These are phyloP conservation scores for Angophora floribunda DNA, from an alignment of 345 rosid genomes.

Conservation along the genomic window DNA sequence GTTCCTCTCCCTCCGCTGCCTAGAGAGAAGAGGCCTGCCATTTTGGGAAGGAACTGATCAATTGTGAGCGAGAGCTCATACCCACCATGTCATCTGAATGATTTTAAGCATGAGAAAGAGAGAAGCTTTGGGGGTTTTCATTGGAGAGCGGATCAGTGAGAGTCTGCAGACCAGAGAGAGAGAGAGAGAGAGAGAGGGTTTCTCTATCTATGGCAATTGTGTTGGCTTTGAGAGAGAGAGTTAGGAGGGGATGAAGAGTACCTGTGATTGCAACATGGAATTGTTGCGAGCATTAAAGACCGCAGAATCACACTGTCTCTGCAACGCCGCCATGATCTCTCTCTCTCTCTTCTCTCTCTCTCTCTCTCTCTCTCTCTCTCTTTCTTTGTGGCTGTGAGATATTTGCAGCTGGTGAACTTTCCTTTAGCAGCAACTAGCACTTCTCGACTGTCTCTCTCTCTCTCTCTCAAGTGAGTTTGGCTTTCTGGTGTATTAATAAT, in stretches of 20 bases:
- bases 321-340: background rate
- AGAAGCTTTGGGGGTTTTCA: background rate
- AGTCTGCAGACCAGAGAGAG: background rate
- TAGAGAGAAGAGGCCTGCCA: background rate
- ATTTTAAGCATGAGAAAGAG: background rate
- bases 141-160: background rate
- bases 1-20: background rate
- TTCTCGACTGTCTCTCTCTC: background rate
- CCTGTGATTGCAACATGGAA: background rate
- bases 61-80: background rate
- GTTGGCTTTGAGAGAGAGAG: background rate
- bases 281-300: background rate
- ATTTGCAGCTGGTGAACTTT: background rate
- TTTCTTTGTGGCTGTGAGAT: background rate
- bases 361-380: background rate
- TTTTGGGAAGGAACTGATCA: background rate
- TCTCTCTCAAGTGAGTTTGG: background rate
- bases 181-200: background rate
- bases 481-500: background rate
- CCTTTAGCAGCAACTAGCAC: background rate
- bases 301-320: background rate
- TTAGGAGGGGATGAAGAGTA: background rate
- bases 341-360: background rate
- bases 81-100: background rate
- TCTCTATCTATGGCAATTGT: background rate